Evolutionary conservation across 768 basidiomycete genomes (phyloP).

Genomic region (Tricholoma sp.): DNA sequence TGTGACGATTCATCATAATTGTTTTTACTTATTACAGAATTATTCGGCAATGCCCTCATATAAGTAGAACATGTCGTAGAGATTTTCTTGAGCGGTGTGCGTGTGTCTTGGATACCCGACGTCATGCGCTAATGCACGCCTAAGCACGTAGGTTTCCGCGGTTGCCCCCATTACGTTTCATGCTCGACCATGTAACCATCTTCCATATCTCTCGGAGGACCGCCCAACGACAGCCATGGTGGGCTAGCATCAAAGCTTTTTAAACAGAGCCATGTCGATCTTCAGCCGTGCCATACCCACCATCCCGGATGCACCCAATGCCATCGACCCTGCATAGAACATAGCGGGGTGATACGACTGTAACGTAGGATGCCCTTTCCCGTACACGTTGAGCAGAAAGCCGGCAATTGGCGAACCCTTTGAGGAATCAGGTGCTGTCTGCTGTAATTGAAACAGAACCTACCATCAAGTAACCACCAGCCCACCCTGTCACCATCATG

Average conservation of each 20-base stretch:
- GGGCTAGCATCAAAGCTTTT: not conserved
- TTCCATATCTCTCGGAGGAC: too few species aligned
- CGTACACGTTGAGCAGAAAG: not conserved
- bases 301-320: not conserved
- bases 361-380: not conserved
- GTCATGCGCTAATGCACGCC: too few species aligned
- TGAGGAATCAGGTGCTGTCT: not conserved
- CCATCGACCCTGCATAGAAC: not conserved
- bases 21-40: too few species aligned
- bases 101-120: too few species aligned
- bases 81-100: too few species aligned
- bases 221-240: too few species aligned
- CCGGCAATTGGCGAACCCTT: not conserved
- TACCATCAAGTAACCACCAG: not conserved
- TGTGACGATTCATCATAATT: too few species aligned
- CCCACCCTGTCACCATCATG: not conserved
- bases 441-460: not conserved
- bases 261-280: not conserved
- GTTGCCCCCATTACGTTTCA: too few species aligned
- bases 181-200: too few species aligned
- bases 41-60: too few species aligned
- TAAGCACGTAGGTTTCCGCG: too few species aligned
- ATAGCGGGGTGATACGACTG: not conserved
- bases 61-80: too few species aligned
- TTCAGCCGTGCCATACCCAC: not conserved